Base-by-base conservation (phyloP, 352 stramenopile species). In the Pythium periplocum region DNA sequence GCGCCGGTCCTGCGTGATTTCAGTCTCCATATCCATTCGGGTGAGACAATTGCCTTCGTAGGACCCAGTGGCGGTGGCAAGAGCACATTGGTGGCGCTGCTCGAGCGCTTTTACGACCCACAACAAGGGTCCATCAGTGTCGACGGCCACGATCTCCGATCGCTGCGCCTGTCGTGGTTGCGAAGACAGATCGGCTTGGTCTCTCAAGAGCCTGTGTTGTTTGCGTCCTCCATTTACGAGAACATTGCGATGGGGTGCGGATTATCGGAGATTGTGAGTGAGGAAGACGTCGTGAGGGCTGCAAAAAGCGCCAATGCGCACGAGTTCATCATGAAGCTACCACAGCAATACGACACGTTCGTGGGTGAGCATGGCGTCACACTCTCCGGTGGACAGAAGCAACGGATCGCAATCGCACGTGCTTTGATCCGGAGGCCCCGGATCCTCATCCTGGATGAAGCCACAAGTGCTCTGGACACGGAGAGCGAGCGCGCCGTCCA, bases 281-380 rank as follows among this genome's bases (percentile, higher is more conserved):
- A 74, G 30, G 72, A 86, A n/a, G 73, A 93, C 54, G 70, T 96
- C 9, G 88, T 44, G 90, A 95, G 50, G 92, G 93, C 90, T 1
- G 87, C 83, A 1, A 75, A 87, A 57, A 61, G 83, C 51, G 90
- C 92, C 0, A 89, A 97, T 46, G 75, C 97, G 7, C 65, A 93
- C 54, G 60, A 81, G 26, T 98, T 98, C 56, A 95, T 98, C 59
- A 75, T 89, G 52, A 71, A 62, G 12, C 64, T 98, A 30, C 78
- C 83, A 3, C 56, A 96, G 31, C 69, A 86, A 33, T 97, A 87
- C 69, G 78, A 98, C 11, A 98, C 93, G 6, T 40, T 75, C 36
- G 69, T 85, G 6, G 73, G 73, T 9, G 72, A 83, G 55, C 63
- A 73, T 31, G 71, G 73, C 2, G 51, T 78, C 8, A 64, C 76